phyloP scores from a whole-genome alignment of 768 basidiomycete genomes.

The Lactarius deliciosus region DNA sequence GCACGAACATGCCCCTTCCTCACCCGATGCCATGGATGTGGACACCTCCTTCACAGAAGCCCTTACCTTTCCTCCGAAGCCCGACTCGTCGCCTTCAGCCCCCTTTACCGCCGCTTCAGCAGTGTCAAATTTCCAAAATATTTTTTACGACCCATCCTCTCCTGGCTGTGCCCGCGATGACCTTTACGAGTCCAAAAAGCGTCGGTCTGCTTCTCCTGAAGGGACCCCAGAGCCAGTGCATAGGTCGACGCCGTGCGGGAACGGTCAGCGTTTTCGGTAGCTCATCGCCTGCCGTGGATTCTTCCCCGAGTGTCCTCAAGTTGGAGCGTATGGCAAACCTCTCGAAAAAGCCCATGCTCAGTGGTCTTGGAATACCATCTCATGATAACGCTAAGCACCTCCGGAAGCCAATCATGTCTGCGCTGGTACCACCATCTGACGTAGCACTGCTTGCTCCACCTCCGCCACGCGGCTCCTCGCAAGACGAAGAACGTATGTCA shows the following conservation, averaged over 20 bases:
- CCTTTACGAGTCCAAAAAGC: slow-evolving; percentile 39
- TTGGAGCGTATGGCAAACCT: slow-evolving; percentile 44
- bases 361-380: slow-evolving; percentile 54
- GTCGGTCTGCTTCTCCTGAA: slow-evolving; percentile 37
- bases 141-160: slow-evolving; percentile 62
- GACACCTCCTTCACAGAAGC: slow-evolving; percentile 46
- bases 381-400: slow-evolving; percentile 53
- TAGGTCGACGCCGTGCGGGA: slow-evolving; percentile 28
- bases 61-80: slow-evolving; percentile 33
- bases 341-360: slow-evolving; percentile 50
- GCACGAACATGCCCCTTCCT: slow-evolving; percentile 44
- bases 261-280: slow-evolving; percentile 36
- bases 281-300: slow-evolving; percentile 49
- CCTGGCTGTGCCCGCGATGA: slow-evolving; percentile 34
- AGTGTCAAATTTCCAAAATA: slow-evolving; percentile 45
- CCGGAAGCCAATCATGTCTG: slow-evolving; percentile 67
- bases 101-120: slow-evolving; percentile 33
- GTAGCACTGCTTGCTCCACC: slow-evolving; percentile 35
- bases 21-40: slow-evolving; percentile 72
- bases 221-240: slow-evolving; percentile 8
- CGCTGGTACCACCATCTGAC: slow-evolving; percentile 53
- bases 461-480: slow-evolving; percentile 40
- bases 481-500: slow-evolving; percentile 24
- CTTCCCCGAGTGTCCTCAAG: slow-evolving; percentile 49
- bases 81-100: slow-evolving; percentile 28